These are phyloP conservation scores for Naganishia vishniacii DNA, from an alignment of 768 basidiomycete genomes.

Conservation along the genomic window DNA sequence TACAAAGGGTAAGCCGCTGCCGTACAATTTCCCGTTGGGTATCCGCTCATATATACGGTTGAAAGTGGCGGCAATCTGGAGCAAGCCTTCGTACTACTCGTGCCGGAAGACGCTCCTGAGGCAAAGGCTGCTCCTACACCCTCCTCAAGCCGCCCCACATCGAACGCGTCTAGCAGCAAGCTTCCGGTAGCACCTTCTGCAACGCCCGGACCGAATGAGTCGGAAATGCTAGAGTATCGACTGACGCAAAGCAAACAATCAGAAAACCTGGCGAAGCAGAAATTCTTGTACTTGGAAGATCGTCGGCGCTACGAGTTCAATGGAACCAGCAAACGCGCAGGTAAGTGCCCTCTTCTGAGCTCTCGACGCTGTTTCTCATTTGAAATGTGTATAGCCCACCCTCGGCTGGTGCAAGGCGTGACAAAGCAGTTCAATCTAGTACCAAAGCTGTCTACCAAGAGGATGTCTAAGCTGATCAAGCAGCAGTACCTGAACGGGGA, in stretches of 20 bases:
- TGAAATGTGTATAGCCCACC: neutral
- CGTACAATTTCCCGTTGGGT: too few species aligned
- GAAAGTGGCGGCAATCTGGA: too few species aligned
- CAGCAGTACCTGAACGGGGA: conserved; percentile 14
- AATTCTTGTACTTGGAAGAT: conserved; percentile 14
- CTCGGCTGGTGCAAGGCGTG: conserved; percentile 12
- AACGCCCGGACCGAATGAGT: neutral
- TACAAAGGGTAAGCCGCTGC: neutral
- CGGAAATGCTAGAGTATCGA: conserved; percentile 1
- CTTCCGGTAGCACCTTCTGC: neutral
- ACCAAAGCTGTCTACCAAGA: conserved; percentile 17
- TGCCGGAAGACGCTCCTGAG: neutral
- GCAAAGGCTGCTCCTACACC: neutral
- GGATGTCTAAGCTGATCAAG: conserved; percentile 14
- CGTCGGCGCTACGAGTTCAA: conserved; percentile 14
- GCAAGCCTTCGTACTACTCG: conserved; percentile 3
- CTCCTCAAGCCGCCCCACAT: neutral
- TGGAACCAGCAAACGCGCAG: conserved; percentile 7
- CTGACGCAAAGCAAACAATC: neutral
- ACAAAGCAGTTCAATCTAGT: conserved; percentile 7
- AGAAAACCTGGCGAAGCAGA: conserved; percentile 6
- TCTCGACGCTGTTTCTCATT: neutral
- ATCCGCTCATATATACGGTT: too few species aligned
- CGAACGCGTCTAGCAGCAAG: neutral
- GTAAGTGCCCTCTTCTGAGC: neutral